Evolutionary conservation across 306 rosid species (phyloP), one percentile per base, ranked within the genome.

Genomic region (Coriaria nepalensis): DNA sequence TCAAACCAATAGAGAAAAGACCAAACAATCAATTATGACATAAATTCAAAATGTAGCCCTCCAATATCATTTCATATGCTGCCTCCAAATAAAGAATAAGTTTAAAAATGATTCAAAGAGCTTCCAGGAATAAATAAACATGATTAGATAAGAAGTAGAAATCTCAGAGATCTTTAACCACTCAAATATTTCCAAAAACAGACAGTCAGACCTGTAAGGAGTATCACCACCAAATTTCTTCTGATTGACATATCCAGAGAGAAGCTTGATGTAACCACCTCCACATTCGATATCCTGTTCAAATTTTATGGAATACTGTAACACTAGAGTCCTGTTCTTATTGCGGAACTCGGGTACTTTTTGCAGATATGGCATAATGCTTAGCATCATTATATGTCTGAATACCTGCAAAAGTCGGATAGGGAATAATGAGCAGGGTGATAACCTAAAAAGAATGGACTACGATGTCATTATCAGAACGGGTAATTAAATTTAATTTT

Each of bases 211-310:
- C 97, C 95, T 90, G 68, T 90, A 84, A 40, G 97, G 95, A 43
- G 95, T 81, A 63, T 90, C 97, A 38, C 92, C 97, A 0, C 93
- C 93, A 68, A 73, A 90, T 67, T 81, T 90, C 77, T 81, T 90
- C 59, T 90, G 97, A 74, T 84, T 90, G 60, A 90, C 97, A 79
- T 74, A 88, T 50, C 90, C 97, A 62, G 97, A 84, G 40, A 69
- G 78, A 60, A 90, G 95, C 73, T 88, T 88, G 52, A 88, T 70
- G 70, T 88, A 88, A 49, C 95, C 97, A 7, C 97, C 97, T 6
- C 95, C 97, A 9, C 97, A 84, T 70, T 90, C 97, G 60, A 90
- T 84, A 50, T 84, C 97, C 78, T 90, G 97, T 60, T 90, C 97
- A 65, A 90, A 74, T 43, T 68, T 81, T 50, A 90, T 64, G 11